Evolutionary conservation across 495 filamentous ascomycete genomes (phyloP), one percentile per base, ranked within the genome.

Genomic region (Aspergillus conjunctus): DNA sequence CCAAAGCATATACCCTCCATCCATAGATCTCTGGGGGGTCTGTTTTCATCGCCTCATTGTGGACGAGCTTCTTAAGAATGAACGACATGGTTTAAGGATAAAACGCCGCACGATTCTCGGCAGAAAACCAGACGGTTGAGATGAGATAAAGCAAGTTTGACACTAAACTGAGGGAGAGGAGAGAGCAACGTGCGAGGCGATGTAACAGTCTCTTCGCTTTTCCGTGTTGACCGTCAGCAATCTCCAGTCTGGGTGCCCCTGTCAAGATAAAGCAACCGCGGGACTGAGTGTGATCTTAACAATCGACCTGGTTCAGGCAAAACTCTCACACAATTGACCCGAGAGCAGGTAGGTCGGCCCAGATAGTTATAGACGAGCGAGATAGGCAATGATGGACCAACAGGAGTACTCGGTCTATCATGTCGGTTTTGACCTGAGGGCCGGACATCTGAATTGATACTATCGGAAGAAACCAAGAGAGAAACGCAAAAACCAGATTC

Each of bases 1-100:
- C 87, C 32, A 91, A 73, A 34, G 83, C 70, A 62, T 86, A 91
- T 18, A 88, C 86, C 58, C 88, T 83, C 88, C 88, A 91, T 62
- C 87, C 87, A 64, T 92, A 92, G 66, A 92, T 90, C 76, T 92
- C 86, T 56, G 79, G 80, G 11, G 89, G 88, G 66, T 89, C 88
- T 48, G 73, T 75, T 73, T 82, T 87, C 86, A 91, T 91, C 45
- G 89, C 85, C 61, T 91, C 88, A 84, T 92, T 92, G 72, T 84
- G 84, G 62, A 91, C 86, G 66, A 92, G 84, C 61, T 81, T 85
- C 61, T 75, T 80, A 33, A 91, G 72, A 53, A 91, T 32, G 59
- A 68, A 68, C 54, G 73, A 70, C 72, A 76, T 76, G n/a, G 48
- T 68, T 59, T 44, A 26, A 17, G 18, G 1, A 20, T 51, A 20